Conservation (phyloP, 1,284 basidiomycete genomes). For the Lentinula novae-zelandiae region DNA sequence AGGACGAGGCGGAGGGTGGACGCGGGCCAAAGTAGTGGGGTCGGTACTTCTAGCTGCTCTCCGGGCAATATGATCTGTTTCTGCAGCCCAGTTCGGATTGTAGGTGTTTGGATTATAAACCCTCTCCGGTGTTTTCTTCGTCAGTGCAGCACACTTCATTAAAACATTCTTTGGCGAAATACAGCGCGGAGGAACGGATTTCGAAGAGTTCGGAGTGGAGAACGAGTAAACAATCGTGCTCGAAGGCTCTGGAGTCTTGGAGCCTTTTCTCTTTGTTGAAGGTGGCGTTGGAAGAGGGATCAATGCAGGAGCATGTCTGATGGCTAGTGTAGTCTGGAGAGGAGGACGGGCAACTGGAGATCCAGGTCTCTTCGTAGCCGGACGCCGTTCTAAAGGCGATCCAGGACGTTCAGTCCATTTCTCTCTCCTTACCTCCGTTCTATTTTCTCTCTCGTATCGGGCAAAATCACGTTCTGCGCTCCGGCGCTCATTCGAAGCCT, state of each 20-base stretch:
- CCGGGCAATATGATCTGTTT: neutral
- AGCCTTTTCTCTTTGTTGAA: neutral
- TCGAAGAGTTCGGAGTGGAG: neutral
- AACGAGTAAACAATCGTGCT: neutral
- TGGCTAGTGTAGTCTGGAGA: neutral
- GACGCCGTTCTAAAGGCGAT: neutral
- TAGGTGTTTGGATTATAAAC: neutral
- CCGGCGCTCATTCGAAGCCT: neutral
- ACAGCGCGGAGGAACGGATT: neutral
- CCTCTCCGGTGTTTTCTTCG: neutral
- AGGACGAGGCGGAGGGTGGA: neutral
- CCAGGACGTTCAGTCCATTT: neutral
- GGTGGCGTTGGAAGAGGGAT: neutral
- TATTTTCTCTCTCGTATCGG: neutral
- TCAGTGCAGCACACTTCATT: neutral
- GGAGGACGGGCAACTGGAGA: constrained; percentile 1
- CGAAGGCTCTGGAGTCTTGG: neutral
- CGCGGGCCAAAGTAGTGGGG: neutral
- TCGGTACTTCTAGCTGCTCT: neutral
- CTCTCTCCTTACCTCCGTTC: neutral
- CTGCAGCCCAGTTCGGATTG: constrained; percentile 2
- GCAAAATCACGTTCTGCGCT: constrained; percentile 1
- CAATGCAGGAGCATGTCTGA: neutral
- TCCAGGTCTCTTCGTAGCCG: neutral
- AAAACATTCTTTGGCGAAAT: neutral